Conservation (phyloP, 768 basidiomycete species). For the Termitomyces sp. region DNA sequence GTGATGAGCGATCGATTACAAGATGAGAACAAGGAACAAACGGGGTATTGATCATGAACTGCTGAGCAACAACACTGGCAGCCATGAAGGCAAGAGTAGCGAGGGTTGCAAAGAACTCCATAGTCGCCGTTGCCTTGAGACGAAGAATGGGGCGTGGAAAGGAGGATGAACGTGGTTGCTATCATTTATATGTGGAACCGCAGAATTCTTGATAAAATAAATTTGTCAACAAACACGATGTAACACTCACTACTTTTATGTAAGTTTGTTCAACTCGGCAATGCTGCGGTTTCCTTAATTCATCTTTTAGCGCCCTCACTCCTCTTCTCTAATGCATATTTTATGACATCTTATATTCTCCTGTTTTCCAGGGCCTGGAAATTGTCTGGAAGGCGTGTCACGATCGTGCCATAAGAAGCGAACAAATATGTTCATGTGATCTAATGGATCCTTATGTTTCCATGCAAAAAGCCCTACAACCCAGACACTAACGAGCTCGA, state of each 20-base stretch:
- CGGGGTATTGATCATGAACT: constrained; percentile 64
- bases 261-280: too few relatives aligned
- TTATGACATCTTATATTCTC: neutral
- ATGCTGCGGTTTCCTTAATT: constrained; percentile 13
- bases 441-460: neutral
- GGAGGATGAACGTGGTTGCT: constrained; percentile 15
- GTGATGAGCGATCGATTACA: neutral
- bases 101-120: constrained; percentile 43
- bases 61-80: constrained; percentile 31
- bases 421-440: constrained; percentile 4
- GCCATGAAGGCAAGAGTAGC: constrained; percentile 34
- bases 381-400: neutral
- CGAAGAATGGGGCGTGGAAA: constrained; percentile 19
- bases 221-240: constrained; percentile 19
- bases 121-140: constrained; percentile 25
- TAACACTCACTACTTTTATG: too few relatives aligned
- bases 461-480: constrained; percentile 1
- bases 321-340: too few relatives aligned
- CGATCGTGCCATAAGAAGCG: neutral
- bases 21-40: constrained; percentile 28
- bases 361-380: neutral
- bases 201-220: constrained; percentile 1
- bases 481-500: constrained; percentile 12
- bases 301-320: too few relatives aligned
- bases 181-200: constrained; percentile 14